Conservation (phyloP, 331 rosid species). For the Telfairia occidentalis region DNA sequence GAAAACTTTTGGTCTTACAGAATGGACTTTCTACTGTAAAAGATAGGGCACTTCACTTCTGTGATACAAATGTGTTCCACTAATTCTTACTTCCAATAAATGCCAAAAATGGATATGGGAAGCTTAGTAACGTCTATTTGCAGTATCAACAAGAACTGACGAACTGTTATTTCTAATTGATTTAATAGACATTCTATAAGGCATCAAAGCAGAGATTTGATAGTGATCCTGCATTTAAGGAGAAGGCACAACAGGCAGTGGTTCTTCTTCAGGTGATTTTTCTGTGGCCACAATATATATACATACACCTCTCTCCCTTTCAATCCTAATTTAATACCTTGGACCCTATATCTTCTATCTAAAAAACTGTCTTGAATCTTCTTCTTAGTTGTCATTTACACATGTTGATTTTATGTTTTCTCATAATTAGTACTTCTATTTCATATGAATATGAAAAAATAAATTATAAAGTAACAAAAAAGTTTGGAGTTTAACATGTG, state of each 20-base stretch:
- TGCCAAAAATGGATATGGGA: neutral
- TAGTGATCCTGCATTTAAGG: slow-evolving; percentile 69
- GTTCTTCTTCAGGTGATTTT: slow-evolving; percentile 67
- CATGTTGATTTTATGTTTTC: neutral
- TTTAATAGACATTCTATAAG: slow-evolving; percentile 61
- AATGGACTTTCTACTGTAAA: neutral
- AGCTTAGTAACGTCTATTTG: neutral
- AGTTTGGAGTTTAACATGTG: neutral
- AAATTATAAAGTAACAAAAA: neutral
- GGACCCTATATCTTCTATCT: neutral
- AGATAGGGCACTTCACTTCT: neutral
- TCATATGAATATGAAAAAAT: neutral
- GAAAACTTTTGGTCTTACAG: neutral
- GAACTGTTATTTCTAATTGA: neutral
- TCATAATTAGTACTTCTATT: neutral
- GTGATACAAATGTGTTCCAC: neutral
- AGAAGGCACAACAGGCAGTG: slow-evolving; percentile 78
- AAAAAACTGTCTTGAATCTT: neutral
- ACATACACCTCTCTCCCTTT: neutral
- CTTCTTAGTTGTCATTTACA: neutral
- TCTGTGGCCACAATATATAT: neutral
- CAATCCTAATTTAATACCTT: neutral
- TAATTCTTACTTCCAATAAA: neutral
- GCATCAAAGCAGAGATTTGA: slow-evolving; percentile 78
- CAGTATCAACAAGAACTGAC: neutral